Percentiles rank a stretch among this genome's conserved stretches.
These are phyloP conservation scores for Saprolegnia parasitica DNA, from an alignment of 352 stramenopile species.

Conservation along the genomic window DNA sequence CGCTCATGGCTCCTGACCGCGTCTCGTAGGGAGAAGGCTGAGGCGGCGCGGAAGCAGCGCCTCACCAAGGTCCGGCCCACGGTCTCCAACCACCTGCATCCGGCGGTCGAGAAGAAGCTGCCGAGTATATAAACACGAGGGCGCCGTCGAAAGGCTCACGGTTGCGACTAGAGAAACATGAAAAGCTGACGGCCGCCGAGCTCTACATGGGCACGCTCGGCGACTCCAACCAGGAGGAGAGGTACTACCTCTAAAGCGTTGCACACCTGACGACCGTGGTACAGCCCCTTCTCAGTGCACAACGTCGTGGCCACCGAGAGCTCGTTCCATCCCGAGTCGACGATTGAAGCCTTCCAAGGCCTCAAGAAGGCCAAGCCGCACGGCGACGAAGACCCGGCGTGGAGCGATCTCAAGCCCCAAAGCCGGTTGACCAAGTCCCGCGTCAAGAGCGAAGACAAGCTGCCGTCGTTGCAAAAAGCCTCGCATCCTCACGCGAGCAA, in stretches of 20 bases:
- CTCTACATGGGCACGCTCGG: constrained; percentile 18
- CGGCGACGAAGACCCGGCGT: background rate
- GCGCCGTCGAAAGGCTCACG: background rate
- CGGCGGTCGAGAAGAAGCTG: constrained; percentile 58
- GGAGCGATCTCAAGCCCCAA: background rate
- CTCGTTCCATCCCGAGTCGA: constrained; percentile 68
- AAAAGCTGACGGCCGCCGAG: constrained; percentile 13
- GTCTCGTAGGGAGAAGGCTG: constrained; percentile 54
- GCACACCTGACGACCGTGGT: background rate
- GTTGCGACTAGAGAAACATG: constrained; percentile 16
- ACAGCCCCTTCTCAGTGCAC: constrained; percentile 27
- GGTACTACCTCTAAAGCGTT: background rate
- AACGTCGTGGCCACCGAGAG: constrained; percentile 40
- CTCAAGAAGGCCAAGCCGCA: constrained; percentile 26
- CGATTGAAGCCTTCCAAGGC: constrained; percentile 71
- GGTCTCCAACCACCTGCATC: constrained; percentile 70
- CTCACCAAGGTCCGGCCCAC: constrained; percentile 68
- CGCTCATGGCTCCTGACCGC: background rate
- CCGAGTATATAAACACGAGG: constrained; percentile 41
- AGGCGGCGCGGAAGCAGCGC: constrained; percentile 61
- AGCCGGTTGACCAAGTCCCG: background rate
- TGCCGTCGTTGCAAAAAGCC: background rate
- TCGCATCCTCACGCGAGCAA: background rate
- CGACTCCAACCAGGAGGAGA: constrained; percentile 20
- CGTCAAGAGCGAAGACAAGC: constrained; percentile 1